Percentiles rank a stretch among this genome's conserved stretches.
Evolutionary conservation across 768 basidiomycete genomes (phyloP).

Genomic region (Ramaria sp.): DNA sequence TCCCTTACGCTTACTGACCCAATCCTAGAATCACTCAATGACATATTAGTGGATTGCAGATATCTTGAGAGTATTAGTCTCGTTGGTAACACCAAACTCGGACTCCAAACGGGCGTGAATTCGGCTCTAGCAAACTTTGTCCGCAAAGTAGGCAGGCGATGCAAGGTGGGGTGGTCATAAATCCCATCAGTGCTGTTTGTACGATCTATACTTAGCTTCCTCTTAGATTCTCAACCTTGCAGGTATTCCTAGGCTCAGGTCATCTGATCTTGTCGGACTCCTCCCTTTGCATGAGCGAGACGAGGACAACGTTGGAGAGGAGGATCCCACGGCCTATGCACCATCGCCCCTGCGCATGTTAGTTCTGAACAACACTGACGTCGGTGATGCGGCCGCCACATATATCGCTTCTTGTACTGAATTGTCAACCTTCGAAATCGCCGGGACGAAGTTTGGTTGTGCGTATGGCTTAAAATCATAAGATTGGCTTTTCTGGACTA

Average conservation of each 20-base stretch:
- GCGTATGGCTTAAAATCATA: conserved; percentile 12
- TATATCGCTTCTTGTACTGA: conserved; percentile 42
- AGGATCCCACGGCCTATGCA: neutral
- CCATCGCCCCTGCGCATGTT: conserved; percentile 37
- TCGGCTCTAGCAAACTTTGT: conserved; percentile 37
- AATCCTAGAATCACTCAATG: conserved; percentile 33
- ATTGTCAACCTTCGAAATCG: conserved; percentile 40
- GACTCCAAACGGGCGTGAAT: conserved; percentile 23
- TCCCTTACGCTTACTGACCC: conserved; percentile 49
- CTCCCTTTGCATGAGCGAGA: conserved; percentile 15
- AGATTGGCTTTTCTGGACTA: neutral
- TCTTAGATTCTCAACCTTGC: conserved; percentile 49
- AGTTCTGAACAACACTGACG: conserved; percentile 45
- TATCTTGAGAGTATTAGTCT: conserved; percentile 45
- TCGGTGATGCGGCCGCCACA: conserved; percentile 45
- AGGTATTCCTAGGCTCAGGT: conserved; percentile 38
- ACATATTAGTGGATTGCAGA: conserved; percentile 24
- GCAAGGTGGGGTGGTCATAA: conserved; percentile 31
- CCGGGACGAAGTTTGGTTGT: conserved; percentile 54
- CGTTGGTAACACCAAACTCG: conserved; percentile 54
- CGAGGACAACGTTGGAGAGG: conserved; percentile 18
- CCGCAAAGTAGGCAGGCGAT: conserved; percentile 41
- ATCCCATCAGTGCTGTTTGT: neutral
- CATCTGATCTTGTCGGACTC: conserved; percentile 41
- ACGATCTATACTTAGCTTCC: neutral